These are phyloP conservation scores for Grigorovia transvaalensis DNA, from an alignment of 805 yeast genomes.

Conservation along the genomic window DNA sequence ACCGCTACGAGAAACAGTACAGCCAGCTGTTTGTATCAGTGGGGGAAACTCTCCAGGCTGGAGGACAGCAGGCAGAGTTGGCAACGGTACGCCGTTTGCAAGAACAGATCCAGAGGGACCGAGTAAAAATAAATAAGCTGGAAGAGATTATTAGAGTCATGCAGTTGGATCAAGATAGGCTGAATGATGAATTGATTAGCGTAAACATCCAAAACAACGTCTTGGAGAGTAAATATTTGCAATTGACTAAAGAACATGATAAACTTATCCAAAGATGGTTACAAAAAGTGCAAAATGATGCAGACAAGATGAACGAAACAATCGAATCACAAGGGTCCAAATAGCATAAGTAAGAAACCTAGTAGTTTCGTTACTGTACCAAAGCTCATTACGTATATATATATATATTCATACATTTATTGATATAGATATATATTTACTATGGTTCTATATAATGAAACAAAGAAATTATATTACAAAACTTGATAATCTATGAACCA, in stretches of 20 bases:
- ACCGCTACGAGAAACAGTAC: background rate
- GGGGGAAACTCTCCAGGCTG: no score
- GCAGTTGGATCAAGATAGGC: constrained; percentile 44
- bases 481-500: background rate
- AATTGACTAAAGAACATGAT: constrained; percentile 39
- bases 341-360: background rate
- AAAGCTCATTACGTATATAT: background rate
- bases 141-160: constrained; percentile 32
- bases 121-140: constrained; percentile 17
- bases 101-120: constrained; percentile 9
- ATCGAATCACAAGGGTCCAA: constrained; percentile 3
- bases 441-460: background rate
- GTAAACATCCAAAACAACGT: constrained; percentile 45
- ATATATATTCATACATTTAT: no score
- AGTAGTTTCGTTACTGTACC: background rate
- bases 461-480: background rate
- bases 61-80: background rate
- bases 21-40: background rate
- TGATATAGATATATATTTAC: no score
- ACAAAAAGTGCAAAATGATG: constrained; percentile 46
- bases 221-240: constrained; percentile 26
- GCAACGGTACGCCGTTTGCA: background rate
- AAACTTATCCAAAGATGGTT: constrained; percentile 50
- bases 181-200: constrained; percentile 60
- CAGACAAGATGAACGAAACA: constrained; percentile 40